Base-by-base conservation (phyloP, 2,329 filamentous ascomycete species). In the Colletotrichum sp. region DNA sequence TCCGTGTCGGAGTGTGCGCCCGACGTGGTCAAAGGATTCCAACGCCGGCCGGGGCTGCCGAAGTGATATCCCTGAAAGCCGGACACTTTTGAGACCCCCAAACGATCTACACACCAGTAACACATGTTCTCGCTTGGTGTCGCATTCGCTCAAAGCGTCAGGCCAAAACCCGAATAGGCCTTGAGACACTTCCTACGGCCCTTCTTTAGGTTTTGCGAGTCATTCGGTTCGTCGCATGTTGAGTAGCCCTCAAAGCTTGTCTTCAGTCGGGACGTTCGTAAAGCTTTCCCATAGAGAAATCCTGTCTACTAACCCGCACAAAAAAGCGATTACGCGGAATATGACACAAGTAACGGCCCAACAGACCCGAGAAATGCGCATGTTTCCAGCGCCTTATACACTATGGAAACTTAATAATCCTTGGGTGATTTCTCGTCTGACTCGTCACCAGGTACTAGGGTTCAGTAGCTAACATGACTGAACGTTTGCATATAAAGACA, bases 191-290 rank as follows among this genome's bases (percentile, higher is more conserved):
- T 21, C 44, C 44, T 49, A 49, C n/a, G 44, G 44, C n/a, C 44
- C n/a, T 49, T 49, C 44, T 49, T 49, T 49, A 49, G 44, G n/a
- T 49, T 49, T 49, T 49, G 44, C n/a, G n/a, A 49, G 44, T 49
- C 44, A 49, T 49, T 49, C n/a, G 44, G 44, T 49, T 49, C 44
- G 44, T 49, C 44, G 44, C 44, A 49, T 49, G n/a, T 49, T 49
- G 44, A 49, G 18, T 49, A 21, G n/a, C 44, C 4, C n/a, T 13
- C n/a, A 49, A 49, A 49, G 44, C 44, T 49, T 49, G n/a, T 49
- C n/a, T 49, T 49, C 44, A 12, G n/a, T 3, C 10, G n/a, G 44
- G n/a, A 49, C 10, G n/a, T 49, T 49, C 44, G 9, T 49, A 49
- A 0, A 21, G 2, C 2, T 8, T 49, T 49, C 39, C 18, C n/a